phyloP scores from a whole-genome alignment of 2,329 filamentous ascomycete species.

The Colletotrichum caudatum region DNA sequence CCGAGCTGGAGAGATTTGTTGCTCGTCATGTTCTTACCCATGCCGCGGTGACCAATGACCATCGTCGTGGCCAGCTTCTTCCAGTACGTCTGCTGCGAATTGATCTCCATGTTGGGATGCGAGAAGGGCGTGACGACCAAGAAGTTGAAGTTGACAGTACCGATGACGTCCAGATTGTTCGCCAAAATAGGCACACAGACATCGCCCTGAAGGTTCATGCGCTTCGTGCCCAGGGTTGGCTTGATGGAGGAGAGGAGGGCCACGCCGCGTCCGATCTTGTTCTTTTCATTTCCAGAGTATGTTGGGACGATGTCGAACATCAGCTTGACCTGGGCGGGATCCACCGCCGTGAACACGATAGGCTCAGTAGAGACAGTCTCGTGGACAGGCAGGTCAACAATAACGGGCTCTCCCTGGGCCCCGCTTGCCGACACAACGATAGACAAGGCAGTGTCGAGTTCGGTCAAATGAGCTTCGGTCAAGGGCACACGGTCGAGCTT shows the following conservation, averaged over 20 bases:
- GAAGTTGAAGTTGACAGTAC: constrained; percentile 96
- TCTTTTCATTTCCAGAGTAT: constrained; percentile 89
- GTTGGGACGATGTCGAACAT: constrained; percentile 96
- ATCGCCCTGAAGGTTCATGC: constrained; percentile 94
- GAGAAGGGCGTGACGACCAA: constrained; percentile 93
- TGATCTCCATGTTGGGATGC: constrained; percentile 94
- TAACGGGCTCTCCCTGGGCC: constrained; percentile 86
- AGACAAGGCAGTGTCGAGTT: constrained; percentile 93
- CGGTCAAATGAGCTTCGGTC: constrained; percentile 88
- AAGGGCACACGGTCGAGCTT: constrained; percentile 90
- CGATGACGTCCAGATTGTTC: constrained; percentile 88
- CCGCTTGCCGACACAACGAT: constrained; percentile 89
- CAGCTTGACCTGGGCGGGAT: constrained; percentile 85
- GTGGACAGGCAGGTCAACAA: constrained; percentile 92
- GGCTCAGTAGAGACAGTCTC: constrained; percentile 95
- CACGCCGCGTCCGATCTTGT: constrained; percentile 89
- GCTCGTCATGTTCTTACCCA: constrained; percentile 89
- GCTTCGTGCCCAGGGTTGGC: constrained; percentile 82
- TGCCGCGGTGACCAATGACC: constrained; percentile 77
- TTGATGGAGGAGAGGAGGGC: constrained; percentile 89
- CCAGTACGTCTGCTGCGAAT: constrained; percentile 94
- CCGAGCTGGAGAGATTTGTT: constrained; percentile 92
- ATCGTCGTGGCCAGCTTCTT: constrained; percentile 91
- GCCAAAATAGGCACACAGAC: constrained; percentile 92
- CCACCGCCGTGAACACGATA: constrained; percentile 85